Base-by-base conservation (phyloP, 1,139 yeast genomes). In the Saccharomycopsis hybrid region DNA sequence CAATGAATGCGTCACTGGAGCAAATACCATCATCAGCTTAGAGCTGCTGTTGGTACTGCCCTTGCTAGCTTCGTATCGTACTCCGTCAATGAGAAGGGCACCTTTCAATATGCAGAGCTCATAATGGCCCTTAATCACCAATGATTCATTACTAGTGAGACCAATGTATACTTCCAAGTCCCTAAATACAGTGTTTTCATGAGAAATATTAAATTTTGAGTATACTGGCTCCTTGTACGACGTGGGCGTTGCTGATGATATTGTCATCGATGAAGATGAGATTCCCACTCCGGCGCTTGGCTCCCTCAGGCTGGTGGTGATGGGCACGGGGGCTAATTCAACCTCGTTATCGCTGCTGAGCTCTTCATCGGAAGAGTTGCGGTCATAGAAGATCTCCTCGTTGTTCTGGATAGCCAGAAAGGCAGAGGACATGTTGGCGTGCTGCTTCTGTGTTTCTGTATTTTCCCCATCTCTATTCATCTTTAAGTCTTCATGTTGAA, bases 121-220 rank as follows among this genome's bases (percentile, higher is more conserved):
- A 58, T 74, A 82, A 55, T 77, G 80, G 0, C 96, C 96, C 43
- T 73, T 71, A 1, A 85, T 53, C 33, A 79, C 64, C 2, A 86
- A 56, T 38, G 65, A 67, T 58, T 85, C 85, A 42, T 67, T 65
- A 2, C 61, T 59, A 46, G 66, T 67, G 25, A 82, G 63, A 0
- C 78, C 82, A 28, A 79, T 30, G 5, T 18, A 25, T 11, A 49
- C 32, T 31, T 27, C 24, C 18, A 9, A 8, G 8, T 46, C 48
- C 5, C 41, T 27, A 32, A 44, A 36, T n/a, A 41, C 31, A 4
- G 41, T 33, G 42, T 51, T 50, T 9, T 40, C 13, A 11, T 5
- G 27, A 5, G n/a, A 11, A 9, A 38, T 5, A 25, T 9, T 9
- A 29, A 29, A 48, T 30, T 39, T 44, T 9, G 48, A 48, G 27